Base-by-base conservation (phyloP, 2,329 filamentous ascomycete species). In the Microdochium bolleyi region DNA sequence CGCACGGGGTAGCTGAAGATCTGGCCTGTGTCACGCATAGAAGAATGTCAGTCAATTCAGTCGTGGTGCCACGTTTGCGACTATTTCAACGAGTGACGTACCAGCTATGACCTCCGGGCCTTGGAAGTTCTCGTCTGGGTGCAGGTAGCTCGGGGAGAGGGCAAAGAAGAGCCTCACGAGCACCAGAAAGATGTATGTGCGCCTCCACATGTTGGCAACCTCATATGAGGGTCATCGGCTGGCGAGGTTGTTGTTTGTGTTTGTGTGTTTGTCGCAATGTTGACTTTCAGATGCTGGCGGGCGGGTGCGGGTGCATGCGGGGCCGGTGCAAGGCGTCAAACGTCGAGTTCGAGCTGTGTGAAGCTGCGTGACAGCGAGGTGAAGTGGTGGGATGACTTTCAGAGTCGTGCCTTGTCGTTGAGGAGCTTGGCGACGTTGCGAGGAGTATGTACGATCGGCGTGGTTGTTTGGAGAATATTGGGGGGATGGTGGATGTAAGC, bases 111-210 rank as follows among this genome's bases (percentile, higher is more conserved):
- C 87, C 75, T 99, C 94, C 16, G 94, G 94, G 34, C 94, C 94
- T 73, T 99, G 94, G 65, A 99, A 99, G 76, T 97, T 94, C 78
- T 99, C 94, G 74, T 99, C 94, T 4, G 94, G 94, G 70, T 99
- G 94, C 49, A 99, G 82, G 70, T 99, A 99, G 77, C 92, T 97
- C 54, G 94, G 89, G 57, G 88, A 92, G 58, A 97, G 75, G 55
- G 94, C 92, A 69, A 97, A 92, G 81, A 92, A 97, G 65, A 97
- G 79, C 70, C 94, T 87, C 64, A 96, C 83, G 60, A 94, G 76
- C 64, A 95, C 78, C 62, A 99, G 78, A 53, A 95, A 73, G 57
- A 97, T 77, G 72, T 96, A 96, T 57, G 85, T 82, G 70, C 92
- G 85, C 77, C 92, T 84, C 91, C 90, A 96, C 92, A 96, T 96